phyloP scores from a whole-genome alignment of 2,329 filamentous ascomycete species.

The Arthrobotrys entomopaga region DNA sequence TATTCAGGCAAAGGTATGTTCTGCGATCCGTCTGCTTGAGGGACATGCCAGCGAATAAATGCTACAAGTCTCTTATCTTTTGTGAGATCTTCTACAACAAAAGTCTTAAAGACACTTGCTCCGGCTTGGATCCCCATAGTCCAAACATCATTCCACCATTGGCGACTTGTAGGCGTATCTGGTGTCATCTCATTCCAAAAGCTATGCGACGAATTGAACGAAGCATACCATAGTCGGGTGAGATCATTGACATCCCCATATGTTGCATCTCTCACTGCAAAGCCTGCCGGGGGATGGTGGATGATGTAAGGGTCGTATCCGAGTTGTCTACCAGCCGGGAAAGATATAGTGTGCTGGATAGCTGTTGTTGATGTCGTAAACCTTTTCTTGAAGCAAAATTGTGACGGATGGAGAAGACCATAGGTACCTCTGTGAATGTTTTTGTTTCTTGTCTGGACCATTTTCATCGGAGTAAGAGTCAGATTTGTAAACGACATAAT shows the following conservation, averaged over 20 bases:
- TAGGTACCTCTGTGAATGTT: no score
- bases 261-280: conserved; percentile 1
- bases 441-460: no score
- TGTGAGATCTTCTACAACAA: conserved; percentile 23
- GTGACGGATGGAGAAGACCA: no score
- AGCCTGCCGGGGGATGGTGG: background rate
- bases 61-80: background rate
- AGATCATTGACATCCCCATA: conserved; percentile 7
- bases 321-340: no score
- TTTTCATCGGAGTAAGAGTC: no score
- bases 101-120: background rate
- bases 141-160: conserved; percentile 16
- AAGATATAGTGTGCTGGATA: no score
- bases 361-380: no score
- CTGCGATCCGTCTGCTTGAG: background rate
- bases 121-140: conserved; percentile 3
- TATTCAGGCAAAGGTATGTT: conserved; percentile 11
- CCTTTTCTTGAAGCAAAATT: no score
- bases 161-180: background rate
- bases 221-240: conserved; percentile 21
- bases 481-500: no score
- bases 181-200: background rate
- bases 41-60: background rate
- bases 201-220: background rate
- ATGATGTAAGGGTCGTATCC: no score